phyloP scores from a whole-genome alignment of 345 rosid species.

The Lepidium aucheri region DNA sequence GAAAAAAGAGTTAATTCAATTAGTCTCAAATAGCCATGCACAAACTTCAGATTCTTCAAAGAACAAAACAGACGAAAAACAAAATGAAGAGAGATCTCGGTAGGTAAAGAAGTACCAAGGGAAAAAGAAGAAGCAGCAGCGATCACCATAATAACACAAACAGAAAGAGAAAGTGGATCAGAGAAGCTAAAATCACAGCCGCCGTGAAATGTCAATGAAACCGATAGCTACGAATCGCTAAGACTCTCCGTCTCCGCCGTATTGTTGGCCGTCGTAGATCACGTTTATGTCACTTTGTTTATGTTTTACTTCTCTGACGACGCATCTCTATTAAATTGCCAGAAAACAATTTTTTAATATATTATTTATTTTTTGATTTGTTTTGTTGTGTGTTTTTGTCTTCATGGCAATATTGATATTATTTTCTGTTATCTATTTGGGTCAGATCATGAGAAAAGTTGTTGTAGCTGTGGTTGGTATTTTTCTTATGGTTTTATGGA shows the following conservation, averaged over 20 bases:
- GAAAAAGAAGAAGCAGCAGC: constrained; percentile 58
- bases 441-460: constrained; percentile 22
- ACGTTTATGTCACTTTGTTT: constrained; percentile 24
- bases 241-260: constrained; percentile 10
- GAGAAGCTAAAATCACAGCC: constrained; percentile 1
- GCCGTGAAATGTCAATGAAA: constrained; percentile 6
- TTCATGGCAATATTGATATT: background rate
- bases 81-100: background rate
- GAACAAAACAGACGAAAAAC: background rate
- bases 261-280: constrained; percentile 7
- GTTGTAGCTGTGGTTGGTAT: constrained; percentile 20
- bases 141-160: constrained; percentile 55
- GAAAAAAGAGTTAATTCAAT: background rate
- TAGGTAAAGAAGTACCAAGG: constrained; percentile 39
- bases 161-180: constrained; percentile 1
- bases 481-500: background rate
- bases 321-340: constrained; percentile 14
- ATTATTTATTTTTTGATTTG: background rate
- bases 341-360: background rate
- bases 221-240: background rate
- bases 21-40: constrained; percentile 14
- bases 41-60: background rate
- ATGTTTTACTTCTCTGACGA: constrained; percentile 2
- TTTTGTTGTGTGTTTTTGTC: background rate
- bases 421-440: constrained; percentile 9